Evolutionary conservation across 805 yeast genomes (phyloP).

Genomic region (Starmera caribaea): DNA sequence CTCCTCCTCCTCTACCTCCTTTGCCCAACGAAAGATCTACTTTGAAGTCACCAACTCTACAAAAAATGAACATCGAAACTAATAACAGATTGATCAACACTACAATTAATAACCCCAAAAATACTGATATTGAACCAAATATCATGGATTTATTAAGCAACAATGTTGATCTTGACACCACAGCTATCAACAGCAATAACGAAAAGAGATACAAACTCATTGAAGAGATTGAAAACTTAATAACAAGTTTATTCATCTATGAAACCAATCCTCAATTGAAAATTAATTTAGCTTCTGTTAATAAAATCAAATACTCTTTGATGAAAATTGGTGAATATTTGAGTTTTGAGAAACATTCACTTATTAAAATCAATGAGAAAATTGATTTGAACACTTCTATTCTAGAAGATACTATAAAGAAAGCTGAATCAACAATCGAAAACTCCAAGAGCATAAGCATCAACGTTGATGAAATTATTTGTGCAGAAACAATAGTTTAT

Average conservation of each 20-base stretch:
- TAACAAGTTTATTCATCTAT: slow-evolving; percentile 14
- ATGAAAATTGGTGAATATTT: slow-evolving; percentile 27
- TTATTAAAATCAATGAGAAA: slow-evolving; percentile 17
- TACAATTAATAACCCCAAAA: slow-evolving; percentile 3
- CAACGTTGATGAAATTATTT: slow-evolving; percentile 30
- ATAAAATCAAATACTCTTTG: slow-evolving; percentile 22
- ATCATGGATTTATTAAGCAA: slow-evolving; percentile 10
- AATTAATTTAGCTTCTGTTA: slow-evolving; percentile 12
- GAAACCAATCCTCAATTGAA: slow-evolving; percentile 16
- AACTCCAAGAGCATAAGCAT: background rate
- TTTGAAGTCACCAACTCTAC: slow-evolving; percentile 9
- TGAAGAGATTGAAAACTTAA: slow-evolving; percentile 11
- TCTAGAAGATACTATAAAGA: slow-evolving; percentile 19
- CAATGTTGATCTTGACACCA: background rate
- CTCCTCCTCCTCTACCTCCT: slow-evolving; percentile 29
- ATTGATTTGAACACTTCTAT: slow-evolving; percentile 21
- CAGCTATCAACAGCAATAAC: background rate
- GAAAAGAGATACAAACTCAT: slow-evolving; percentile 2
- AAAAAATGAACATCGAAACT: background rate
- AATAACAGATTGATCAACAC: background rate
- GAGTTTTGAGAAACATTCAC: slow-evolving; percentile 21
- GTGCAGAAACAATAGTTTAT: slow-evolving; percentile 42
- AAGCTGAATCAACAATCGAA: slow-evolving; percentile 25
- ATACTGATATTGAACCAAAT: slow-evolving; percentile 11
- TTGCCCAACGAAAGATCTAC: slow-evolving; percentile 24